Base-by-base conservation (phyloP, 2,329 filamentous ascomycete genomes). In the Phyllachora maydis region DNA sequence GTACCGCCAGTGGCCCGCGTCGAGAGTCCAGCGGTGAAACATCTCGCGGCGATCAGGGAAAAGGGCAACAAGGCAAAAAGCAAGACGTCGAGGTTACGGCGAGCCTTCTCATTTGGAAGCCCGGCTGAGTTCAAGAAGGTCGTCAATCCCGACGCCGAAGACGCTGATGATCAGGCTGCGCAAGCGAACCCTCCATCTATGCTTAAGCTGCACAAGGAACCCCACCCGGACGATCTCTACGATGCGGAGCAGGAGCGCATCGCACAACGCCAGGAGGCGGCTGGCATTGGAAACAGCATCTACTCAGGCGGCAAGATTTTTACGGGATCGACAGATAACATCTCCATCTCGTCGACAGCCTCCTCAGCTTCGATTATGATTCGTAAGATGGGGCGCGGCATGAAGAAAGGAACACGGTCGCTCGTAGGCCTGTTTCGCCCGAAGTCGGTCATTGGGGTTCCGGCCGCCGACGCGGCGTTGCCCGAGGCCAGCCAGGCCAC, bases 321-420 rank as follows among this genome's bases (percentile, higher is more conserved):
- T 42, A 66, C 72, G 10, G 76, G 81, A 9, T 98, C 88, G 4
- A 95, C 81, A 0, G 88, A 98, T 47, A 95, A 95, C 35, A 51
- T 98, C 21, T 90, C 81, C 9, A 81, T 90, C 32, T 85, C 78
- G 2, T 90, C 81, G 4, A 90, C 79, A 7, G 79, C 79, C 11
- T 90, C 81, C 5, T 90, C 79, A 11, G 79, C 79, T 16, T 90
- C 81, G 15, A 70, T 90, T 37, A 90, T 90, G 79, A 76, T 98
- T 34, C 71, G 88, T 25, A 98, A 98, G 55, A 98, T 98, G 88
- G 88, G 88, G 26, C 81, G 82, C 33, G 83, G 85, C n/a, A 76
- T 95, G 69, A 95, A 92, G 62, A 90, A 88, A 50, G 74, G 81
- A 24, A 76, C 75, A 11, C 66, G 83, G 22, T 93, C 83, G 13